Evolutionary conservation across 2,329 filamentous ascomycete genomes (phyloP), one percentile per base, ranked within the genome.

Genomic region (Trichophyton schoenleinii): DNA sequence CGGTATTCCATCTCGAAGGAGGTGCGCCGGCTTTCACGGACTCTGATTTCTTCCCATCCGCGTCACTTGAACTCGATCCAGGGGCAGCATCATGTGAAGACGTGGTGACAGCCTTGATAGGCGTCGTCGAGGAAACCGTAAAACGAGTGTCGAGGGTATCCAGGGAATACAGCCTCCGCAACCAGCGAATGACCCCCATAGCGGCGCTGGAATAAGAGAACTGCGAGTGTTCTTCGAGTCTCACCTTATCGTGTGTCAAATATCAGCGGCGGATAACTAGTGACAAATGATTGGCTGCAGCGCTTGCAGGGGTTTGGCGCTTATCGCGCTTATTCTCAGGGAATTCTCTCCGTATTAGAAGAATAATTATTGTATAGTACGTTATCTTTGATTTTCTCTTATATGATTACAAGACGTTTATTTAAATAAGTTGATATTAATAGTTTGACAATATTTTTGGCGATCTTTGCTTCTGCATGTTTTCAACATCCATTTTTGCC

Each of bases 1-100:
- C 81, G 0, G 91, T 95, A 25, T 81, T 83, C 92, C 92, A 99
- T 85, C 83, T 87, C 49, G 91, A 82, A 41, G 84, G 83, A 64
- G 79, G 61, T 73, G 80, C 69, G 70, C 76, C 72, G 73, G 78
- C 78, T 66, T 76, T 73, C 61, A 73, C 72, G 66, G 62, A 41
- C 22, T 25, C 57, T 11, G 44, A 44, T 25, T 38, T 38, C 25
- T 34, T 59, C 31, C 44, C 38, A 38, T 63, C 64, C 41, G 9
- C 25, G 9, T 53, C 49, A 15, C 18, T 28, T 1, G 49, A 11
- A 31, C 49, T 69, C 64, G 81, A 77, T 63, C 71, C 64, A 48
- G 31, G 49, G 58, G 71, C 41, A 8, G 44, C 44, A 48, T 48
- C 44, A 48, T 48, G 20, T 25, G 46, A 52, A 15, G 66, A 68